A percentile compares a stretch with the other conserved stretches of the same genome.
Evolutionary conservation across 352 stramenopile species (phyloP).

Genomic region (Pythium aristosporum): DNA sequence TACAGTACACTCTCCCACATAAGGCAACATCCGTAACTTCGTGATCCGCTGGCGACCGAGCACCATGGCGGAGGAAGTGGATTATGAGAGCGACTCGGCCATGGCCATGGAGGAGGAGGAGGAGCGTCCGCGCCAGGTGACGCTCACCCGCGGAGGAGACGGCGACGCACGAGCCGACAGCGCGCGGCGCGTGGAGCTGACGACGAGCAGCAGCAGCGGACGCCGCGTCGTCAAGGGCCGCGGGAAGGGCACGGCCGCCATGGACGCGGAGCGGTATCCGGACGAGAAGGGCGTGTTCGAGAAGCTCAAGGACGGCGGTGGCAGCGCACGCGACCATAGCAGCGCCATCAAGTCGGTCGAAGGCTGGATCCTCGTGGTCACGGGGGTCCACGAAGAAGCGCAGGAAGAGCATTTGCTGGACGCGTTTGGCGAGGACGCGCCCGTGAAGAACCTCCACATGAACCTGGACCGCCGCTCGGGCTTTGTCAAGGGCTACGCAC

Average conservation of each 20-base stretch:
- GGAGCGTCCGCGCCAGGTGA: slow-evolving; percentile 32
- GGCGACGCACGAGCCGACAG: background rate
- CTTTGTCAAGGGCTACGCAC: slow-evolving; percentile 95
- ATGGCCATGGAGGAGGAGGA: slow-evolving; percentile 82
- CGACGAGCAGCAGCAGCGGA: slow-evolving; percentile 3
- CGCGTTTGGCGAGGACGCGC: slow-evolving; percentile 93
- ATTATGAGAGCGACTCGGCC: slow-evolving; percentile 88
- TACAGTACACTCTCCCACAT: background rate
- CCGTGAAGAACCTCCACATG: slow-evolving; percentile 95
- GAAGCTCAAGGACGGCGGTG: slow-evolving; percentile 42
- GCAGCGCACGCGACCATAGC: slow-evolving; percentile 35
- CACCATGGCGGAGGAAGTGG: slow-evolving; percentile 79
- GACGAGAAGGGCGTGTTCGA: slow-evolving; percentile 79
- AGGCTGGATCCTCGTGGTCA: slow-evolving; percentile 97
- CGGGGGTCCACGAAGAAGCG: slow-evolving; percentile 94
- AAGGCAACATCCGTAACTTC: background rate
- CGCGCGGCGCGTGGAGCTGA: slow-evolving; percentile 27
- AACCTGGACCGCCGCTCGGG: slow-evolving; percentile 95
- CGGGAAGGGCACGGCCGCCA: slow-evolving; percentile 58
- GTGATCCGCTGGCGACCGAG: background rate
- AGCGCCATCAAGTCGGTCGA: slow-evolving; percentile 87
- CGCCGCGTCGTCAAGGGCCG: slow-evolving; percentile 62
- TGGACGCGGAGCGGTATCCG: slow-evolving; percentile 74
- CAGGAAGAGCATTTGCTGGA: slow-evolving; percentile 97
- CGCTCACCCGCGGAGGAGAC: slow-evolving; percentile 14